Evolutionary conservation across 1,139 yeast genomes (phyloP).

Genomic region (Kurtzmaniella quercitrusa): DNA sequence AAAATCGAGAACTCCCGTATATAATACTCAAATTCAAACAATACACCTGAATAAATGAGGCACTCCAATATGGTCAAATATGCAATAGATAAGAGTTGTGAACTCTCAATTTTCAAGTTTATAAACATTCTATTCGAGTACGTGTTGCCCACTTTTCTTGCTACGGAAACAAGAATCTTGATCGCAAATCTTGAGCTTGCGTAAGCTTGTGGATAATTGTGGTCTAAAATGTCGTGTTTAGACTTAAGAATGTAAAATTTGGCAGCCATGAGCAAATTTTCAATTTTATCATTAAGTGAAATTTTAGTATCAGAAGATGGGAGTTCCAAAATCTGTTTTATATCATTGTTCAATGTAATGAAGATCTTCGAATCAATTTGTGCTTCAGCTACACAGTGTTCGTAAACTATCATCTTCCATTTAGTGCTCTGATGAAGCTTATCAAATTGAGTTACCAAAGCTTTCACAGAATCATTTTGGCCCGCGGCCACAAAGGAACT

Average conservation of each 20-base stretch:
- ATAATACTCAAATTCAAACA: slow-evolving; percentile 51
- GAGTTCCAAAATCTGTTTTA: background rate
- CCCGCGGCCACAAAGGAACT: background rate
- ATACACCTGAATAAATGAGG: slow-evolving; percentile 44
- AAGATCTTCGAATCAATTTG: slow-evolving; percentile 9
- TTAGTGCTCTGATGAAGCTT: slow-evolving; percentile 11
- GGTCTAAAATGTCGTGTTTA: slow-evolving; percentile 13
- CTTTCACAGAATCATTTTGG: background rate
- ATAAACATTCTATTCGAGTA: slow-evolving; percentile 17
- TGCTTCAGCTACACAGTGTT: slow-evolving; percentile 17
- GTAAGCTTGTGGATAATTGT: slow-evolving; percentile 21
- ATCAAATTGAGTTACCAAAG: background rate
- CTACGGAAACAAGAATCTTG: slow-evolving; percentile 37
- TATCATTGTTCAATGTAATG: background rate
- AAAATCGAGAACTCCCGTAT: slow-evolving; percentile 43
- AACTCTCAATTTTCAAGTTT: slow-evolving; percentile 32
- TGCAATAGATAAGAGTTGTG: slow-evolving; percentile 26
- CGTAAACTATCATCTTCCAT: slow-evolving; percentile 32
- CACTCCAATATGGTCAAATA: slow-evolving; percentile 32
- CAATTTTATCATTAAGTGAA: slow-evolving; percentile 22
- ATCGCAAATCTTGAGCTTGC: slow-evolving; percentile 32
- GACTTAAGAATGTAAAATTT: slow-evolving; percentile 30
- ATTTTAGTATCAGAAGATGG: slow-evolving; percentile 10
- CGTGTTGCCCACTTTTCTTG: slow-evolving; percentile 30
- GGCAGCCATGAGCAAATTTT: slow-evolving; percentile 32